Percentiles rank a stretch among this genome's conserved stretches.
Conservation (phyloP, 129 eudicot genomes). For the Centrapalus pauciflorus region DNA sequence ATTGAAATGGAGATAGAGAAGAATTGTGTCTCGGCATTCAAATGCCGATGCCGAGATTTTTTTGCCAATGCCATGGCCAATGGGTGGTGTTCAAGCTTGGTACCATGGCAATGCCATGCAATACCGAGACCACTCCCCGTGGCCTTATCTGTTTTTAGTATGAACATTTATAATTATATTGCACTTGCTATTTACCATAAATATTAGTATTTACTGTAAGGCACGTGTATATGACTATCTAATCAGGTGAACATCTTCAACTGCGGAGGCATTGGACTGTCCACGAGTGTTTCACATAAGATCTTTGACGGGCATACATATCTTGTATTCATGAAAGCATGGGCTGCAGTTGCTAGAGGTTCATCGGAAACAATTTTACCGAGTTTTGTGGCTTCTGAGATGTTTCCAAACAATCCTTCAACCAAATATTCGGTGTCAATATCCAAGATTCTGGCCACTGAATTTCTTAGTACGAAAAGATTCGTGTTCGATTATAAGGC, state of each 20-base stretch:
- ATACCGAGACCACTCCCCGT: too few relatives aligned
- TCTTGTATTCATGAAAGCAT: slow-evolving; percentile 18
- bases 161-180: too few relatives aligned
- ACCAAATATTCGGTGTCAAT: neutral
- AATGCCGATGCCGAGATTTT: too few relatives aligned
- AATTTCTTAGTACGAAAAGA: neutral
- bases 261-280: slow-evolving; percentile 32
- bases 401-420: slow-evolving; percentile 2
- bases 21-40: too few relatives aligned
- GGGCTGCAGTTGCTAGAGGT: slow-evolving; percentile 19
- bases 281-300: slow-evolving; percentile 22
- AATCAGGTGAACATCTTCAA: slow-evolving; percentile 25
- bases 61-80: too few relatives aligned
- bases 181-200: too few relatives aligned
- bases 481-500: slow-evolving; percentile 17
- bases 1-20: too few relatives aligned
- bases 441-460: slow-evolving; percentile 5
- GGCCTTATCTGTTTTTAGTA: too few relatives aligned
- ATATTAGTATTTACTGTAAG: too few relatives aligned
- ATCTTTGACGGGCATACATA: slow-evolving; percentile 10
- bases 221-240: too few relatives aligned
- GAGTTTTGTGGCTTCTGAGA: neutral
- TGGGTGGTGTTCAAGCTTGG: too few relatives aligned
- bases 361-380: neutral
- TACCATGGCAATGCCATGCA: too few relatives aligned